A percentile compares a stretch with the other conserved stretches of the same genome.
Conservation (phyloP, 83 land plant genomes). For the Isoetes engelmannii region DNA sequence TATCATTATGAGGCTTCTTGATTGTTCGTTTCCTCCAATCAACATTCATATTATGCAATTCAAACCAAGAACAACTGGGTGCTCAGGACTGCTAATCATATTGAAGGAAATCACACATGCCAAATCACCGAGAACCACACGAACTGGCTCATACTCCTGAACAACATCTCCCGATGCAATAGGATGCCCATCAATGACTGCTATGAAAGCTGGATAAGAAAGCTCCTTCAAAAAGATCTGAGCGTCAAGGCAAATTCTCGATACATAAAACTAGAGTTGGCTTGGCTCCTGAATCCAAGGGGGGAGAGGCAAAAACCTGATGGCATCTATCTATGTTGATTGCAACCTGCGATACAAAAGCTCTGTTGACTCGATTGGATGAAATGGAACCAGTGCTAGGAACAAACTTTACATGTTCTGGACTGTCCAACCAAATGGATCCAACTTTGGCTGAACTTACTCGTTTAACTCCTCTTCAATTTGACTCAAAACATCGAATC, state of each 20-base stretch:
- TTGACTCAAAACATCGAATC: neutral
- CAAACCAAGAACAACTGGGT: no score
- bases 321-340: neutral
- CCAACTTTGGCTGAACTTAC: neutral
- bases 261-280: neutral
- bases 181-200: neutral
- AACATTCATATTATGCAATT: no score
- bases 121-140: no score
- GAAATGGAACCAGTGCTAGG: neutral
- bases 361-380: neutral
- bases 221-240: neutral
- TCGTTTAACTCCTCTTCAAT: neutral
- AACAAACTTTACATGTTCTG: neutral
- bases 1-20: no score
- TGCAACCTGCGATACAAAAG: neutral
- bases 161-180: neutral
- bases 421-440: neutral
- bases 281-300: conserved; percentile 1
- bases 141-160: no score
- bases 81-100: no score
- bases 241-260: neutral
- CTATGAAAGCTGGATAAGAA: neutral
- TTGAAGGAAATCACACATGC: no score
- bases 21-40: no score
- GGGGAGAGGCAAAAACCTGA: neutral